Conservation (phyloP, 805 yeast genomes). For the Lachancea thermotolerans region DNA sequence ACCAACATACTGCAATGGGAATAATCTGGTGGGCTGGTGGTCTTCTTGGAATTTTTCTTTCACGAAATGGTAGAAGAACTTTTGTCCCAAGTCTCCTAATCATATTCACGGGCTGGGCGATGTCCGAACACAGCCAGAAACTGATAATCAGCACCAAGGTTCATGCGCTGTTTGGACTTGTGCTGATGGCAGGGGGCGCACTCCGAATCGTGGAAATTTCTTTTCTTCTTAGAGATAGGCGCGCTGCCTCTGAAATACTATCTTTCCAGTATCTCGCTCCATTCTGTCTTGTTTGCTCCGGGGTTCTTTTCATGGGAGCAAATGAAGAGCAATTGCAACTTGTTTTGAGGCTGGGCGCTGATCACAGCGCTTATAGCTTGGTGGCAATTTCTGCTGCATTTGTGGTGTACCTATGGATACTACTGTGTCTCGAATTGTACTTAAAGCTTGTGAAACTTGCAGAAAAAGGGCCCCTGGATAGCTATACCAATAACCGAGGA, state of each 20-base stretch:
- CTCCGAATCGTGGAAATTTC: slow-evolving; percentile 73
- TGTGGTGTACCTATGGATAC: slow-evolving; percentile 58
- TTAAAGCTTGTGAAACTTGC: slow-evolving; percentile 23
- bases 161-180: slow-evolving; percentile 79
- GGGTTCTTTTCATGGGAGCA: slow-evolving; percentile 85
- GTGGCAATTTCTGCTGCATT: slow-evolving; percentile 68
- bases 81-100: slow-evolving; percentile 77
- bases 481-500: background rate
- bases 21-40: slow-evolving; percentile 97
- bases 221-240: slow-evolving; percentile 61
- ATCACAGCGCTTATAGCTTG: slow-evolving; percentile 76
- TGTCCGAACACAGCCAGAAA: slow-evolving; percentile 83
- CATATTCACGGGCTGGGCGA: slow-evolving; percentile 87
- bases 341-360: slow-evolving; percentile 70
- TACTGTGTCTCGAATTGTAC: slow-evolving; percentile 54
- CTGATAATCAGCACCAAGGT: slow-evolving; percentile 75
- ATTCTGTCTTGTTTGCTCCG: slow-evolving; percentile 68
- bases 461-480: background rate
- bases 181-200: slow-evolving; percentile 71
- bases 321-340: slow-evolving; percentile 78
- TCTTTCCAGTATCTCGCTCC: slow-evolving; percentile 88
- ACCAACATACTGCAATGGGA: slow-evolving; percentile 95
- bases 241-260: slow-evolving; percentile 40
- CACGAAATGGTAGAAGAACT: slow-evolving; percentile 61
- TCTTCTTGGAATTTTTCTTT: slow-evolving; percentile 68